phyloP scores from a whole-genome alignment of 2,329 filamentous ascomycete genomes.

The Grosmannia serpens region DNA sequence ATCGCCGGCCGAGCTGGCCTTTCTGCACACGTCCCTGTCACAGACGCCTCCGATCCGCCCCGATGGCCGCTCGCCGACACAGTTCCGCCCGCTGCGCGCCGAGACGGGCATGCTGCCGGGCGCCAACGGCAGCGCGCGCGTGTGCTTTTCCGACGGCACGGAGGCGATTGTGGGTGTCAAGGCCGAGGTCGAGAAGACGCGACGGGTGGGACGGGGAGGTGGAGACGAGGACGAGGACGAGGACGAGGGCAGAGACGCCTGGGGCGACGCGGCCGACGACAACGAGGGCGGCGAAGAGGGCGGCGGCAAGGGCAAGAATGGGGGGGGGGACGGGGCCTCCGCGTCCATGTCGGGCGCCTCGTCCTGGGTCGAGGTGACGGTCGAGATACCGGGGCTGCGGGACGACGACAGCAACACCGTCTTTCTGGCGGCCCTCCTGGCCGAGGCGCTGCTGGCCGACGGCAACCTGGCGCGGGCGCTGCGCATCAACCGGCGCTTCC shows the following conservation, averaged over 20 bases:
- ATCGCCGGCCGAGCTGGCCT: constrained; percentile 91
- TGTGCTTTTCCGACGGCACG: constrained; percentile 90
- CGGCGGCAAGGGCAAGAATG: constrained; percentile 11
- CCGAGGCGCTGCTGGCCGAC: constrained; percentile 70
- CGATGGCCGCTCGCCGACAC: constrained; percentile 68
- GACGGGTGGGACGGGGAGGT: constrained; percentile 15
- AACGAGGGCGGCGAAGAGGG: background rate
- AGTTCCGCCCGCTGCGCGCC: constrained; percentile 83
- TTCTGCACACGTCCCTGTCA: constrained; percentile 78
- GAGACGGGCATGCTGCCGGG: constrained; percentile 84
- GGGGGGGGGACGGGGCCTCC: constrained; percentile 7
- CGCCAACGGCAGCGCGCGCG: constrained; percentile 83
- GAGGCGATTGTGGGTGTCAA: constrained; percentile 95
- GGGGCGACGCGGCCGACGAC: background rate
- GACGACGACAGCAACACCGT: constrained; percentile 87
- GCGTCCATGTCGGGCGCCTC: constrained; percentile 17
- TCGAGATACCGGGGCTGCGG: constrained; percentile 82
- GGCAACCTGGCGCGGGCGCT: constrained; percentile 59
- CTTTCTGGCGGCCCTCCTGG: constrained; percentile 78
- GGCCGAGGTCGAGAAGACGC: constrained; percentile 76
- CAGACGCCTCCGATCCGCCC: constrained; percentile 77
- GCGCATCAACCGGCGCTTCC: constrained; percentile 82
- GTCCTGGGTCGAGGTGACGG: constrained; percentile 74
- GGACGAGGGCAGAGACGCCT: background rate
- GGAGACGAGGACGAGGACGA: constrained; percentile 9